Base-by-base conservation (phyloP, 768 basidiomycete species). In the Suillus brevipes region DNA sequence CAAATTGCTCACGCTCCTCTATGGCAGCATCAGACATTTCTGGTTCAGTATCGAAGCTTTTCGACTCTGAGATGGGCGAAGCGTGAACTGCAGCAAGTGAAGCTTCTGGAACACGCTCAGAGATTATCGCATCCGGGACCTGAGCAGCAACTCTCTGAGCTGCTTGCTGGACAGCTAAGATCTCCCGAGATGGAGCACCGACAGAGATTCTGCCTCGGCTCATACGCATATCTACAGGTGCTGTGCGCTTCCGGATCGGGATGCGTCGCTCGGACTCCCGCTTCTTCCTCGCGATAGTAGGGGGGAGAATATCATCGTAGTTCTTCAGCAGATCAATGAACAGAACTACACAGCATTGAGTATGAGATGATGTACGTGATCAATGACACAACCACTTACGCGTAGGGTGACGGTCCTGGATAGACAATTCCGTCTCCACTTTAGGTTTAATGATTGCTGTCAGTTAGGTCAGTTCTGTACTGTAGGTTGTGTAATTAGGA, bases 351-450 rank as follows among this genome's bases (percentile, higher is more conserved):
- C 25, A 47, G 47, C 55, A 25, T 53, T 28, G 6, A 10, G 36
- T 40, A 34, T 38, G 25, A 28, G n/a, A 58, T 34, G 37, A 55
- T 31, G 31, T 14, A 28, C 38, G 65, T 20, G 60, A 60, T 18
- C 56, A 58, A 31, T 3, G 23, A 23, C 2, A 56, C 23, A 13
- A 18, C 47, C 31, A 80, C 87, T 69, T 75, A 90, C 92, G 78
- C 18, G 90, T 84, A 60, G 94, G 88, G 79, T 97, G 90, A 47
- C 94, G 91, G 74, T 95, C 95, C 75, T 97, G 94, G 66, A 99
- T 89, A 4, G 95, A 94, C 31, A 95, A 74, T 63, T 94, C 87
- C 6, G 87, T 89, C 73, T 98, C 95, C 47, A 81, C 71, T 76
- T 88, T 91, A 23, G 97, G 97, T 34, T 95, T 82, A 38, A 97